These are phyloP conservation scores for Aspergillus asperescens DNA, from an alignment of 495 filamentous ascomycete genomes.

Conservation along the genomic window DNA sequence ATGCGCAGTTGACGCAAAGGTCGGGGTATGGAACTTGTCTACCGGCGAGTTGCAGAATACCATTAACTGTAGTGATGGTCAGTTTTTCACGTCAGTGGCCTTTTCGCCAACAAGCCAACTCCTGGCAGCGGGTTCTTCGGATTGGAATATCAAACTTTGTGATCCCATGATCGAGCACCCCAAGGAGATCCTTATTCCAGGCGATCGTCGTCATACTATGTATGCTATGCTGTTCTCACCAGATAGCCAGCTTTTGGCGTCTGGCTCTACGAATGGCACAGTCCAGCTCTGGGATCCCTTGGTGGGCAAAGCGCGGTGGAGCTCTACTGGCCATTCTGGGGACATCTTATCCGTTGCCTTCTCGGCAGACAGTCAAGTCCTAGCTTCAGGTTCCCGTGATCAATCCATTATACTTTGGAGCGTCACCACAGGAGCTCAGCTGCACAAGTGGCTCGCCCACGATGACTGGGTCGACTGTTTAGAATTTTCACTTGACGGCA, in stretches of 20 bases:
- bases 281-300: conserved; percentile 14
- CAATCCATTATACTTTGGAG: neutral
- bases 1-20: conserved; percentile 14
- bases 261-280: neutral
- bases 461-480: neutral
- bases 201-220: too few relatives aligned
- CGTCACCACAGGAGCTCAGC: neutral
- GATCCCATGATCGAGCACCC: neutral
- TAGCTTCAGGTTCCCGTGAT: neutral
- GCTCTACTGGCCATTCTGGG: neutral
- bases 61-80: neutral
- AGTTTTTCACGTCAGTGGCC: neutral
- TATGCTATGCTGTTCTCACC: too few relatives aligned
- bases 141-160: conserved; percentile 13
- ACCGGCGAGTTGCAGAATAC: neutral
- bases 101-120: conserved; percentile 1
- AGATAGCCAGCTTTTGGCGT: neutral
- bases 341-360: neutral
- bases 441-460: neutral
- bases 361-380: neutral
- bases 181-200: too few relatives aligned
- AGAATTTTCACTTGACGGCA: conserved; percentile 2
- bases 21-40: conserved; percentile 15
- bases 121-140: neutral
- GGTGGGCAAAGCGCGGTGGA: neutral